Percentiles rank a stretch among this genome's conserved stretches.
Conservation (phyloP, 805 yeast genomes). For the Sugiyamaella smithiae region DNA sequence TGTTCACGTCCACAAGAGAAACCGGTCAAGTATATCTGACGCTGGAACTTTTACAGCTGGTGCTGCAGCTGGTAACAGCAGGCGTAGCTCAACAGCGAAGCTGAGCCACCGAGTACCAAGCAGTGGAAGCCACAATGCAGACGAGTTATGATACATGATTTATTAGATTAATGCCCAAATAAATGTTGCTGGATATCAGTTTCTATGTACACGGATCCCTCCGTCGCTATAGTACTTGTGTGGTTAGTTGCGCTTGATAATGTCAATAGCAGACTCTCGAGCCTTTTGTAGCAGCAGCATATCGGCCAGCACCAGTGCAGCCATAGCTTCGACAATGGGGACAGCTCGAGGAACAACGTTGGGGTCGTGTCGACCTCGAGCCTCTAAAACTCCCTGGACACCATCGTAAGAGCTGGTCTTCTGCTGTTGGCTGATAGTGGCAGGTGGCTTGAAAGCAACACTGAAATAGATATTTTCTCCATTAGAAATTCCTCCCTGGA, state of each 20-base stretch:
- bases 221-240: no score
- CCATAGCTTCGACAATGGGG: slow-evolving; percentile 97
- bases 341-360: slow-evolving; percentile 98
- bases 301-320: slow-evolving; percentile 91
- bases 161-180: neutral
- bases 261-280: slow-evolving; percentile 55
- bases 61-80: no score
- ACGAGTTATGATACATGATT: slow-evolving; percentile 2
- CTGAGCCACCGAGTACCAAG: slow-evolving; percentile 6
- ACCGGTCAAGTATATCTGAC: slow-evolving; percentile 12
- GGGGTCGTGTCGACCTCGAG: slow-evolving; percentile 98
- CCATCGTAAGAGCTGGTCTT: slow-evolving; percentile 87
- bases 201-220: no score
- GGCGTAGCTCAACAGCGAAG: slow-evolving; percentile 1
- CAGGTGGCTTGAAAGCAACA: slow-evolving; percentile 97
- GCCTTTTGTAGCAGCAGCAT: slow-evolving; percentile 80
- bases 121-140: neutral
- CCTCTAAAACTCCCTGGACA: slow-evolving; percentile 79
- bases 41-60: neutral
- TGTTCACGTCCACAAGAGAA: slow-evolving; percentile 14
- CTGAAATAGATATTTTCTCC: slow-evolving; percentile 94
- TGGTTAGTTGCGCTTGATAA: no score
- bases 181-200: neutral
- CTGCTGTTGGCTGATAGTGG: slow-evolving; percentile 94
- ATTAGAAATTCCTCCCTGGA: slow-evolving; percentile 96